Percentiles rank a stretch among this genome's conserved stretches.
Conservation (phyloP, 306 rosid genomes). For the Arachis stenosperma region DNA sequence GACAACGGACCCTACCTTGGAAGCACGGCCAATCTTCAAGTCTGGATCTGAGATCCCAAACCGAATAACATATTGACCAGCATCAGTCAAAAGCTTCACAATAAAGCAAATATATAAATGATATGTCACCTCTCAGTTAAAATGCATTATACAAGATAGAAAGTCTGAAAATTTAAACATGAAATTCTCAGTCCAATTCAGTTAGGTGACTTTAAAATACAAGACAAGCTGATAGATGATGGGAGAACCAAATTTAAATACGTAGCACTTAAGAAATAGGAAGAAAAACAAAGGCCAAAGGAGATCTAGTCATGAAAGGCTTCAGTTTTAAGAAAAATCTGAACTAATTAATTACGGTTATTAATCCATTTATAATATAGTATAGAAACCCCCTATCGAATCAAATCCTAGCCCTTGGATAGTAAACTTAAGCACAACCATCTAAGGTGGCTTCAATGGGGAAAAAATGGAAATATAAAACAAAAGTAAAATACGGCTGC, state of each 20-base stretch:
- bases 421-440: background rate
- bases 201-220: slow-evolving; percentile 7
- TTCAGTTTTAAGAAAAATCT: background rate
- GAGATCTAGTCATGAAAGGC: slow-evolving; percentile 5
- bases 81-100: slow-evolving; percentile 89
- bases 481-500: background rate
- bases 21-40: slow-evolving; percentile 71
- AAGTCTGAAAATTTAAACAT: slow-evolving; percentile 26
- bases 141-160: slow-evolving; percentile 4
- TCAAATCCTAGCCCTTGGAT: slow-evolving; percentile 8
- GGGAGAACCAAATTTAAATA: slow-evolving; percentile 12
- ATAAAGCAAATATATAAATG: background rate
- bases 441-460: slow-evolving; percentile 4
- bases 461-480: background rate
- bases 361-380: background rate
- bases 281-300: background rate
- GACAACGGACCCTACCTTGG: slow-evolving; percentile 49
- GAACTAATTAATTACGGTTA: slow-evolving; percentile 6
- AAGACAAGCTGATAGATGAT: background rate
- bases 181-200: slow-evolving; percentile 16
- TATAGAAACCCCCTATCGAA: background rate
- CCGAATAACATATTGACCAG: slow-evolving; percentile 92
- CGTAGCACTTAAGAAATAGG: background rate
- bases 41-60: slow-evolving; percentile 79
- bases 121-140: slow-evolving; percentile 6